Conservation (phyloP, 805 yeast genomes). For the Clavispora phyllophila region DNA sequence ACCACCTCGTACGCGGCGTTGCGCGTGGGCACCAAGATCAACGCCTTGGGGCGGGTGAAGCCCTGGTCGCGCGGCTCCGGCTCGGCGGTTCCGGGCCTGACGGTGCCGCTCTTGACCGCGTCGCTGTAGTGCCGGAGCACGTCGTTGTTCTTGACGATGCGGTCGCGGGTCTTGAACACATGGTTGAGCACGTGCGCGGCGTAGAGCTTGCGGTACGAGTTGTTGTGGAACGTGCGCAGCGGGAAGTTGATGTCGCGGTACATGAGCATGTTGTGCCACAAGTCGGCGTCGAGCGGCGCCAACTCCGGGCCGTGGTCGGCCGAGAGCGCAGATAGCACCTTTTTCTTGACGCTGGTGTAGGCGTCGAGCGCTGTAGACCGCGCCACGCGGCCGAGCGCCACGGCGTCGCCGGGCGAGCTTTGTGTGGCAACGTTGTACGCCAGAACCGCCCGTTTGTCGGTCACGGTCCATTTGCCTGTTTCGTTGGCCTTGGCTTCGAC, state of each 20-base stretch:
- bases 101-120: constrained; percentile 30
- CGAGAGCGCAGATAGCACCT: constrained; percentile 21
- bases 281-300: constrained; percentile 38
- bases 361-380: constrained; percentile 13
- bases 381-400: constrained; percentile 6
- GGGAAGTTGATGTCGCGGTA: constrained; percentile 72
- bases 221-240: constrained; percentile 45
- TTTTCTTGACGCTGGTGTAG: constrained; percentile 20
- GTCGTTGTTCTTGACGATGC: constrained; percentile 71
- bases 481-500: constrained; percentile 24
- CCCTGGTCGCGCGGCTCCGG: constrained; percentile 88
- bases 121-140: constrained; percentile 44
- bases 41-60: constrained; percentile 85
- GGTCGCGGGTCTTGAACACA: constrained; percentile 78
- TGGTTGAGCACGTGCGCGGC: constrained; percentile 76
- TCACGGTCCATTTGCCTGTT: constrained; percentile 25
- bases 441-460: constrained; percentile 14
- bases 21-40: constrained; percentile 81
- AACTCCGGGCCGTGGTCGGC: constrained; percentile 12
- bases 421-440: constrained; percentile 32
- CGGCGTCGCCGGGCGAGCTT: constrained; percentile 25
- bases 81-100: constrained; percentile 33
- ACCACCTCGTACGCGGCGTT: constrained; percentile 69
- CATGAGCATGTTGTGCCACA: constrained; percentile 62
- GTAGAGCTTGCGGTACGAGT: constrained; percentile 57